These are phyloP conservation scores for Penicillium vulpinum DNA, from an alignment of 2,329 filamentous ascomycete genomes.

Conservation along the genomic window DNA sequence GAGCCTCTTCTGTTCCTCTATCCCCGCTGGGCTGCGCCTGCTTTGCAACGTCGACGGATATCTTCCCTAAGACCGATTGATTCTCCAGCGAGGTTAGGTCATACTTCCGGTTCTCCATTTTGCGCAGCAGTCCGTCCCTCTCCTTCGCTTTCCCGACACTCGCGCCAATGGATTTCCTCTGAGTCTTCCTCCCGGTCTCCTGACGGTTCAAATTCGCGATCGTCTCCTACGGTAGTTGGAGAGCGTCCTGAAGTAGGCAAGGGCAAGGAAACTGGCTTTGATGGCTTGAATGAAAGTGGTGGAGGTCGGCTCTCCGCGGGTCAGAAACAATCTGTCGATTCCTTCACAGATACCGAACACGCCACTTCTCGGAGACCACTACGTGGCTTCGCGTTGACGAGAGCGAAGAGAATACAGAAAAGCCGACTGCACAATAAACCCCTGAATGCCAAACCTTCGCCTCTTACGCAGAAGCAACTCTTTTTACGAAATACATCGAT, in stretches of 20 bases:
- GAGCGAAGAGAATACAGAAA: slow-evolving; percentile 4
- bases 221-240: not conserved
- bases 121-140: not conserved
- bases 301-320: not conserved
- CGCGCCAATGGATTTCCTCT: slow-evolving; percentile 28
- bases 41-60: slow-evolving; percentile 23
- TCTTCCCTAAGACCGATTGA: slow-evolving; percentile 17
- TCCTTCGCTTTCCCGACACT: slow-evolving; percentile 9
- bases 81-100: not conserved
- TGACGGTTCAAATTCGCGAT: not conserved
- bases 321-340: not conserved
- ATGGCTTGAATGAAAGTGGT: not conserved
- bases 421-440: not conserved
- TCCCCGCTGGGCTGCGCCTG: slow-evolving; percentile 42
- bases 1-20: slow-evolving; percentile 50
- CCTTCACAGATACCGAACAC: not conserved
- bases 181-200: not conserved
- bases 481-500: slow-evolving; percentile 19
- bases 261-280: not conserved
- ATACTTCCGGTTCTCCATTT: not conserved
- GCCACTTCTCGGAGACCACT: not conserved
- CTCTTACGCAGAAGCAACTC: not conserved
- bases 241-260: too few species aligned
- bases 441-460: not conserved
- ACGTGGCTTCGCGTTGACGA: not conserved